phyloP scores from a whole-genome alignment of 805 yeast genomes.

The Saccharomycopsis sp. region DNA sequence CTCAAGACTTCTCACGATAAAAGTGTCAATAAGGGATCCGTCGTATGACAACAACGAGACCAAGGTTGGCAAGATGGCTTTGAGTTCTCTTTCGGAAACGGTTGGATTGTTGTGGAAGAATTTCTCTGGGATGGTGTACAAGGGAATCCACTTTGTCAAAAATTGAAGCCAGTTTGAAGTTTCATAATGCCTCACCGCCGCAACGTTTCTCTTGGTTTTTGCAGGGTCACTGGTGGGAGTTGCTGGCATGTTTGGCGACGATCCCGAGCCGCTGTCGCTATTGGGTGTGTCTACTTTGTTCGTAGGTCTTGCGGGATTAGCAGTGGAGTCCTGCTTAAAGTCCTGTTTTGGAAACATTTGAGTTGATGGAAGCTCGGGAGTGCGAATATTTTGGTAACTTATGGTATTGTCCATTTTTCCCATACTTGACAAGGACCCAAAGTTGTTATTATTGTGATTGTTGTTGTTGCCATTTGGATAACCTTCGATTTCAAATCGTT shows the following conservation, averaged over 20 bases:
- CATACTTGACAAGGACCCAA: conserved; percentile 18
- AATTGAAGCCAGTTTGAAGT: conserved; percentile 59
- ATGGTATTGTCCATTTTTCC: conserved; percentile 1
- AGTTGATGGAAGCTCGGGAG: conserved; percentile 17
- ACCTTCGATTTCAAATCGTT: conserved; percentile 11
- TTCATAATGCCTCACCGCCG: conserved; percentile 21
- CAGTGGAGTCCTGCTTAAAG: no score
- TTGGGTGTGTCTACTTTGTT: no score
- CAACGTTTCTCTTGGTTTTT: conserved; percentile 4
- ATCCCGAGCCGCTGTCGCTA: no score
- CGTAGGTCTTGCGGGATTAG: no score
- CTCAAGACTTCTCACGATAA: conserved; percentile 4
- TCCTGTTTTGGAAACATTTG: conserved; percentile 3
- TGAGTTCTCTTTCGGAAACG: conserved; percentile 23
- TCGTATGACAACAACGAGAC: conserved; percentile 16
- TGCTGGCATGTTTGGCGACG: no score
- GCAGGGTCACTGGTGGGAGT: no score
- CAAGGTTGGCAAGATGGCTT: conserved; percentile 26
- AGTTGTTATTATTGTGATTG: conserved; percentile 21
- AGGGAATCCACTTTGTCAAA: conserved; percentile 53
- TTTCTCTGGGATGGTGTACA: conserved; percentile 49
- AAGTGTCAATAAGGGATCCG: conserved; percentile 9
- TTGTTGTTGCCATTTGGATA: conserved; percentile 22
- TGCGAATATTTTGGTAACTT: conserved; percentile 10
- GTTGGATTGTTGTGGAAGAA: conserved; percentile 35